These are phyloP conservation scores for Vigna trinervia DNA, from an alignment of 306 rosid species.

Conservation along the genomic window DNA sequence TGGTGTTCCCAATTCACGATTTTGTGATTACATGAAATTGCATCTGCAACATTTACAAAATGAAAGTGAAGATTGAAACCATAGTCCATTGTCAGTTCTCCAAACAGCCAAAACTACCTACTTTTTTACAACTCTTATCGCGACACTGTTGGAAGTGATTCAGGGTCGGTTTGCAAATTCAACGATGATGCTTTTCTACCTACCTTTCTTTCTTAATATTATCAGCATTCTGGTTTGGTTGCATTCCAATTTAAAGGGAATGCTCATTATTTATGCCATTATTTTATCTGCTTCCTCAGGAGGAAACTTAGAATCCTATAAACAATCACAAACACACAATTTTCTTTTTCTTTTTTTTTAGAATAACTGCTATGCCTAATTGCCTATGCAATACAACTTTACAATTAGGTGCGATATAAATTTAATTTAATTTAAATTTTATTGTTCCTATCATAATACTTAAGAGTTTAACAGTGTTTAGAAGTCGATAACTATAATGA, in stretches of 20 bases:
- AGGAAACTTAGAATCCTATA: conserved; percentile 30
- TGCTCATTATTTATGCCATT: not conserved
- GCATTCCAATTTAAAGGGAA: conserved; percentile 14
- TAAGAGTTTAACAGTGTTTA: too few relatives aligned
- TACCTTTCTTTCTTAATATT: conserved; percentile 42
- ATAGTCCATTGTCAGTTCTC: conserved; percentile 23
- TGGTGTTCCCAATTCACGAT: not conserved
- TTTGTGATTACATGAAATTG: too few relatives aligned
- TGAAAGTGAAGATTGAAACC: not conserved
- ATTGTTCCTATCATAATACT: too few relatives aligned
- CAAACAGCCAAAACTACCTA: conserved; percentile 23
- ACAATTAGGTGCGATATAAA: not conserved
- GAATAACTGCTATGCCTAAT: not conserved
- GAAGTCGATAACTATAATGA: too few relatives aligned
- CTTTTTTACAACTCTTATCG: conserved; percentile 36
- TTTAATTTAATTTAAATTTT: too few relatives aligned
- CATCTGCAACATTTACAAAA: too few relatives aligned
- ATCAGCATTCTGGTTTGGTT: conserved; percentile 34
- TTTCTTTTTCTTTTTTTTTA: not conserved
- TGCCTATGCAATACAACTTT: not conserved
- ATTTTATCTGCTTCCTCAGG: conserved; percentile 32
- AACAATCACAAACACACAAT: not conserved
- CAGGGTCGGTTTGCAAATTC: conserved; percentile 5
- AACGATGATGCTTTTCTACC: conserved; percentile 27
- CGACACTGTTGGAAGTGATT: not conserved